Conservation (phyloP, 2,329 filamentous ascomycete species). For the Zasmidium citrigriseum region DNA sequence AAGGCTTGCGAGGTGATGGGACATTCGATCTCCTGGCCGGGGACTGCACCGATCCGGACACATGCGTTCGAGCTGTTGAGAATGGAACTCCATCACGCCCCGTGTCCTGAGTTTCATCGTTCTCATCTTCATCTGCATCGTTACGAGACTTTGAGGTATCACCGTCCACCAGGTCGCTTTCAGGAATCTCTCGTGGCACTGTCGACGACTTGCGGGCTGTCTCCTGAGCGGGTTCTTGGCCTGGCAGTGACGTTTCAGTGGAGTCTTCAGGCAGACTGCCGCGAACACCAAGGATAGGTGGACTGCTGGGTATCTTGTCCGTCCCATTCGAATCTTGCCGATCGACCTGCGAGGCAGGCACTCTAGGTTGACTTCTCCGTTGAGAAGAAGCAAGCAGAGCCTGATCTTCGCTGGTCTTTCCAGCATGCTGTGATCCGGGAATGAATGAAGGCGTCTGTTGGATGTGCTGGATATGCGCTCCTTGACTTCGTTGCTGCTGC, state of each 20-base stretch:
- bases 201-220: slow-evolving; percentile 16
- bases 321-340: slow-evolving; percentile 10
- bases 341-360: slow-evolving; percentile 17
- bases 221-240: slow-evolving; percentile 14
- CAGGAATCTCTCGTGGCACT: slow-evolving; percentile 27
- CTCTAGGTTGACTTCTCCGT: slow-evolving; percentile 14
- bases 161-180: slow-evolving; percentile 30
- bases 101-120: slow-evolving; percentile 16
- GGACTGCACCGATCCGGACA: slow-evolving; percentile 30
- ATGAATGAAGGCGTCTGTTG: slow-evolving; percentile 31
- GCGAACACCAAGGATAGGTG: slow-evolving; percentile 25
- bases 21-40: slow-evolving; percentile 20
- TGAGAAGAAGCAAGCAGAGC: slow-evolving; percentile 26
- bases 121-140: slow-evolving; percentile 1
- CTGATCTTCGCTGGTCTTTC: slow-evolving; percentile 33
- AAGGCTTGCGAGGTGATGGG: slow-evolving; percentile 21
- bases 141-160: neutral
- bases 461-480: slow-evolving; percentile 23
- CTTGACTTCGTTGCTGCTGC: neutral
- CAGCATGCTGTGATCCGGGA: slow-evolving; percentile 37
- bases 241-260: slow-evolving; percentile 18
- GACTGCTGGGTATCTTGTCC: slow-evolving; percentile 36
- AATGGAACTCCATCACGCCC: slow-evolving; percentile 22
- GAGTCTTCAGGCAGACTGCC: slow-evolving; percentile 26
- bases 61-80: slow-evolving; percentile 43